phyloP scores from a whole-genome alignment of 768 basidiomycete species.

The Termitomyces sp. region DNA sequence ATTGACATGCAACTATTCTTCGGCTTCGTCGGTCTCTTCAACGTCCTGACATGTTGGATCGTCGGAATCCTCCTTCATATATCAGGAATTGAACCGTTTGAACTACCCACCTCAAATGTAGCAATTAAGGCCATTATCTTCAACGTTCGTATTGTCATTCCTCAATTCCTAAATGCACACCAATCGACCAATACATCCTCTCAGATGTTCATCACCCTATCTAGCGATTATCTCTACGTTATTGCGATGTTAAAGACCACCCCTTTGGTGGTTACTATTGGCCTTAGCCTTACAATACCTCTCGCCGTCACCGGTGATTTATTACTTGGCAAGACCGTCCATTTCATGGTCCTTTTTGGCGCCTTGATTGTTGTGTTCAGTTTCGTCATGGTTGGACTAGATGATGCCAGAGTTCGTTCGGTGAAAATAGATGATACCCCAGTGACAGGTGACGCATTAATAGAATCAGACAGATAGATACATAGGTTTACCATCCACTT shows the following conservation, averaged over 20 bases:
- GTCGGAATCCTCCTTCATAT: slow-evolving; percentile 68
- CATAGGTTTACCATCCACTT: too few species aligned
- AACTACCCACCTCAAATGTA: slow-evolving; percentile 47
- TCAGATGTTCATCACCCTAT: slow-evolving; percentile 80
- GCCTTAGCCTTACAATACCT: slow-evolving; percentile 91
- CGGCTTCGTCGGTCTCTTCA: slow-evolving; percentile 82
- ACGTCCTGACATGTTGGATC: slow-evolving; percentile 64
- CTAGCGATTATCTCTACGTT: slow-evolving; percentile 83
- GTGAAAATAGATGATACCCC: slow-evolving; percentile 9
- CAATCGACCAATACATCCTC: background rate
- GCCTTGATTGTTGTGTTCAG: slow-evolving; percentile 72
- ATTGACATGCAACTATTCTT: slow-evolving; percentile 89
- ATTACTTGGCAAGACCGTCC: slow-evolving; percentile 53
- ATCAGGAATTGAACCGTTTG: slow-evolving; percentile 58
- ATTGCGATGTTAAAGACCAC: slow-evolving; percentile 96
- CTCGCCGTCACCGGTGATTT: slow-evolving; percentile 84
- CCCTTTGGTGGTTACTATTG: slow-evolving; percentile 89
- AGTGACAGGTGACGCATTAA: background rate
- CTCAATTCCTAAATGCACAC: background rate
- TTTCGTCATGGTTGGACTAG: slow-evolving; percentile 72
- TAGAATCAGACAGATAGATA: background rate
- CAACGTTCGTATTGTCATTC: slow-evolving; percentile 27
- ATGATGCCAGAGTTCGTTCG: slow-evolving; percentile 31
- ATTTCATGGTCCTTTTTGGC: slow-evolving; percentile 62
- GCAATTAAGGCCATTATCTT: slow-evolving; percentile 29